These are phyloP conservation scores for Aspergillus indologenus DNA, from an alignment of 495 filamentous ascomycete genomes.

Conservation along the genomic window DNA sequence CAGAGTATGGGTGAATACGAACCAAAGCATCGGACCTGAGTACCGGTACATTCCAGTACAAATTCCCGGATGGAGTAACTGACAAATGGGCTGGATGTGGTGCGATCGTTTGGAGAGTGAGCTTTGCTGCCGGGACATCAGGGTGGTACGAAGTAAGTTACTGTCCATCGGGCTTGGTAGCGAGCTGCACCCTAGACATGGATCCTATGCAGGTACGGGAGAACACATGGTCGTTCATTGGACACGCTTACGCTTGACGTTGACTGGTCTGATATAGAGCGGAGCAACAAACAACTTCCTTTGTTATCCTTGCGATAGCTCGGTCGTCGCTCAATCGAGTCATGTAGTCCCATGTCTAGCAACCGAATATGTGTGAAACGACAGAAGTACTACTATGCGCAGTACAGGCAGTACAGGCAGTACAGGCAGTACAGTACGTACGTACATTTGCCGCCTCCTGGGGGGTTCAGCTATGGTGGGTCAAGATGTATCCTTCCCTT, in stretches of 20 bases:
- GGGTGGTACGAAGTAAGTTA: not conserved
- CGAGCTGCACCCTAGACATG: not conserved
- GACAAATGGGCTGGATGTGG: not conserved
- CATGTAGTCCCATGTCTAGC: not conserved
- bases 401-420: no score
- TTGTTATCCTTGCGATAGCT: not conserved
- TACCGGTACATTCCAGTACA: no score
- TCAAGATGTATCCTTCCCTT: constrained; percentile 9
- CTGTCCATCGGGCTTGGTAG: not conserved
- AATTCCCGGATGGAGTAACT: not conserved
- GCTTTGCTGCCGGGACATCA: not conserved
- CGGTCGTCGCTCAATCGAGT: not conserved
- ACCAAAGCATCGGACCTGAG: not conserved
- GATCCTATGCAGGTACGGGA: not conserved
- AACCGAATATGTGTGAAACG: not conserved
- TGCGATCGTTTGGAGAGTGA: not conserved
- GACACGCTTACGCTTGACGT: no score
- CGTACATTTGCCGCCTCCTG: no score
- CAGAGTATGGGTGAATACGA: not conserved
- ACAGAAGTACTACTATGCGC: no score
- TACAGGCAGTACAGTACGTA: no score
- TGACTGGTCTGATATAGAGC: not conserved
- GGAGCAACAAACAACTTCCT: not conserved
- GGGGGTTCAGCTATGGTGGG: not conserved
- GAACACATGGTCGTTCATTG: not conserved